These are phyloP conservation scores for Colletotrichum sp. DNA, from an alignment of 2,329 filamentous ascomycete species.

Conservation along the genomic window DNA sequence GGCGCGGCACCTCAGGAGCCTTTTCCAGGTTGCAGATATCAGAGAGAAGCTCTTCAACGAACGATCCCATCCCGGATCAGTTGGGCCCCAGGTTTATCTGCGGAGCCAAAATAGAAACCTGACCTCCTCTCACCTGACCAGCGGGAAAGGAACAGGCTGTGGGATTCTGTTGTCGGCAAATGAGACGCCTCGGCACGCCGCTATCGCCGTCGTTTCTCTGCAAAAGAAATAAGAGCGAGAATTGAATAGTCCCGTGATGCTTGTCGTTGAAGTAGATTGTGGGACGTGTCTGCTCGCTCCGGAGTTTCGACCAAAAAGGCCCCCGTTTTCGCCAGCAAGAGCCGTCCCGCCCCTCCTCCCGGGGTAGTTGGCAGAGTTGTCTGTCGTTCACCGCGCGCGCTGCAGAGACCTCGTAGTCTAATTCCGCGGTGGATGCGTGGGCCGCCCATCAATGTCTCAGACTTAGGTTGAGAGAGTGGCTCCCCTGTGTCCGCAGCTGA, in stretches of 20 bases:
- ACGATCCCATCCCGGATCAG: background rate
- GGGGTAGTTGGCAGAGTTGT: background rate
- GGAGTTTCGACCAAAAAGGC: background rate
- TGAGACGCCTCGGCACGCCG: background rate
- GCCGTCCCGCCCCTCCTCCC: background rate
- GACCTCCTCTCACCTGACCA: background rate
- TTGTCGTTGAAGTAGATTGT: background rate
- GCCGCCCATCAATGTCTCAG: constrained; percentile 9
- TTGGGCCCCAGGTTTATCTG: background rate
- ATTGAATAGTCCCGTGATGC: background rate
- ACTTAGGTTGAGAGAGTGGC: background rate
- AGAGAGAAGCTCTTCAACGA: background rate
- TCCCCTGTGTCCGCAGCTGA: background rate
- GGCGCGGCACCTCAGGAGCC: background rate
- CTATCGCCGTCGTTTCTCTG: background rate
- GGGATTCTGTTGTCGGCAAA: background rate
- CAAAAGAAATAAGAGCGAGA: background rate
- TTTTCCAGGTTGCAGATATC: background rate
- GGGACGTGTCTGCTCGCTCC: background rate
- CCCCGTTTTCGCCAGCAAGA: background rate
- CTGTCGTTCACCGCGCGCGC: background rate
- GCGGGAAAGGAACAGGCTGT: background rate
- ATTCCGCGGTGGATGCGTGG: background rate
- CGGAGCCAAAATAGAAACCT: background rate
- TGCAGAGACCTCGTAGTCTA: background rate